These are phyloP conservation scores for Emergomyces orientalis DNA, from an alignment of 2,329 filamentous ascomycete species.

Conservation along the genomic window DNA sequence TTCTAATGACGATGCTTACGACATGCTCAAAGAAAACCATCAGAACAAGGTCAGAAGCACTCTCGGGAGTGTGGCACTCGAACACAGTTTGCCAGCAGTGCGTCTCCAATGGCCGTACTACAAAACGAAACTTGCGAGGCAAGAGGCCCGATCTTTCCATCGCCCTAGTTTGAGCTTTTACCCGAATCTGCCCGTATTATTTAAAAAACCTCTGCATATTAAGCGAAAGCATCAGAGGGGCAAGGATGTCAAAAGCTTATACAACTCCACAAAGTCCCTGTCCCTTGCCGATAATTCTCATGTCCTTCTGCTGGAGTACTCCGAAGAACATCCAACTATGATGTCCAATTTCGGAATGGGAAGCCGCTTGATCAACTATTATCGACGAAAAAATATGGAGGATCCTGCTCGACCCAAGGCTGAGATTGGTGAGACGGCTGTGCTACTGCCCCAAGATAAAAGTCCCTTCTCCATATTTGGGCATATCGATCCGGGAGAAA, in stretches of 20 bases:
- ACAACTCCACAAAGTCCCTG: conserved; percentile 69
- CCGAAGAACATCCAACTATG: conserved; percentile 83
- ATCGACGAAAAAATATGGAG: conserved; percentile 72
- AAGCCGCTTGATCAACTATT: conserved; percentile 92
- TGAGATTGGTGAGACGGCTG: conserved; percentile 79
- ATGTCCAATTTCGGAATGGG: conserved; percentile 98
- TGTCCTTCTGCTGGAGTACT: conserved; percentile 85
- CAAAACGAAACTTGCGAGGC: conserved; percentile 65
- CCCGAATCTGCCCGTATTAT: conserved; percentile 58
- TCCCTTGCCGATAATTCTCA: conserved; percentile 83
- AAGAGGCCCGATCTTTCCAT: conserved; percentile 74
- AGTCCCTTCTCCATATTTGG: conserved; percentile 95
- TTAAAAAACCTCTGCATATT: conserved; percentile 60
- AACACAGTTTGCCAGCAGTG: conserved; percentile 85
- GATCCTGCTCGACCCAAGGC: conserved; percentile 66
- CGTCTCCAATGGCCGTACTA: conserved; percentile 95
- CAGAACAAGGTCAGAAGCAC: conserved; percentile 92
- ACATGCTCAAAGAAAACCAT: conserved; percentile 91
- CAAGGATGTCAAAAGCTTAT: conserved; percentile 68
- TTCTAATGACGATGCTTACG: conserved; percentile 92
- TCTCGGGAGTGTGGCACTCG: conserved; percentile 81
- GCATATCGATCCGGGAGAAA: conserved; percentile 81
- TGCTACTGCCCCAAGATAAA: conserved; percentile 85
- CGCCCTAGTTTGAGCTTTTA: conserved; percentile 68
- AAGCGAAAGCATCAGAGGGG: conserved; percentile 79